Evolutionary conservation across 768 basidiomycete genomes (phyloP).

Genomic region (Agaricus sinodeliciosus): DNA sequence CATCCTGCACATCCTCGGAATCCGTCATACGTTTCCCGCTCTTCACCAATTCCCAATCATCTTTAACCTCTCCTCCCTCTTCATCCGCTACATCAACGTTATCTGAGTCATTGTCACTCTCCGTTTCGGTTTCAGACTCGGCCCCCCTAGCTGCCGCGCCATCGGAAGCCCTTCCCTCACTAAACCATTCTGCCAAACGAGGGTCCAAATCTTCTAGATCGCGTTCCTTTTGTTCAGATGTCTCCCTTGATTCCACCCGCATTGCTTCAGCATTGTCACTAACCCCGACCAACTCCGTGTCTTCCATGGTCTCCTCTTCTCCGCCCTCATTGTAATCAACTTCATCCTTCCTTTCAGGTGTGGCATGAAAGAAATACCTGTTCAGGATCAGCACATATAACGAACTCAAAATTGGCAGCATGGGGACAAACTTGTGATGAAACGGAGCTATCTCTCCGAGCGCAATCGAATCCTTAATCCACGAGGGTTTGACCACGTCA

Average conservation of each 20-base stretch:
- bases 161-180: background rate
- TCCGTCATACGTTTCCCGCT: slow-evolving; percentile 10
- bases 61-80: slow-evolving; percentile 21
- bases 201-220: slow-evolving; percentile 36
- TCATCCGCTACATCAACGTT: slow-evolving; percentile 46
- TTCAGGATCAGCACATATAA: background rate
- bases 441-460: slow-evolving; percentile 51
- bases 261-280: slow-evolving; percentile 5
- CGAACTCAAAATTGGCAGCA: background rate
- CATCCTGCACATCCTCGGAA: slow-evolving; percentile 23
- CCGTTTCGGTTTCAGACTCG: slow-evolving; percentile 26
- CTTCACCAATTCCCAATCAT: slow-evolving; percentile 35
- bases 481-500: slow-evolving; percentile 74
- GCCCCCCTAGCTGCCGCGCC: slow-evolving; percentile 43
- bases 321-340: slow-evolving; percentile 46
- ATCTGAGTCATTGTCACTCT: slow-evolving; percentile 64
- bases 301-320: slow-evolving; percentile 29
- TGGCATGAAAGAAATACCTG: slow-evolving; percentile 81
- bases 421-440: slow-evolving; percentile 48
- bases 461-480: slow-evolving; percentile 77
- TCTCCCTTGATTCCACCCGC: slow-evolving; percentile 14
- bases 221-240: slow-evolving; percentile 17
- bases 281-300: slow-evolving; percentile 13
- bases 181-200: slow-evolving; percentile 32
- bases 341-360: slow-evolving; percentile 36